Base-by-base conservation (phyloP, 2,329 filamentous ascomycete species). In the Ophiostoma piceae region DNA sequence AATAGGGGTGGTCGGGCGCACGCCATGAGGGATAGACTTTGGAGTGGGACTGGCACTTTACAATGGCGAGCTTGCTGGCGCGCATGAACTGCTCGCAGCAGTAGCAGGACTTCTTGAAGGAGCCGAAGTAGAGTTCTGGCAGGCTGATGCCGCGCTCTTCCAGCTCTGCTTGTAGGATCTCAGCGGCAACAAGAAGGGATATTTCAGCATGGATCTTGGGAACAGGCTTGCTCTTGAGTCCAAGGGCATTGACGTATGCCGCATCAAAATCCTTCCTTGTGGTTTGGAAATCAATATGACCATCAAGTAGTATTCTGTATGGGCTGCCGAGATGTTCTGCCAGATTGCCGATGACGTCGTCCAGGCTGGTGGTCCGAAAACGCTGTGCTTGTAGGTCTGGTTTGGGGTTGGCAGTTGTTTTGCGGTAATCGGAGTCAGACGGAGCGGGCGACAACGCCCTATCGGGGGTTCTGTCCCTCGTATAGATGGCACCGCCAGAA, bases 21-120 rank as follows among this genome's bases (percentile, higher is more conserved):
- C 60, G 60, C 60, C 60, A 64, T n/a, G 60, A 35, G 2, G 60
- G 16, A 8, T 64, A 64, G 12, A 37, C 19, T 5, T 6, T 37
- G 1, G 12, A 7, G 14, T 64, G 60, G 4, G 12, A 19, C 60
- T 35, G 14, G 2, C 29, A 29, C 2, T 14, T 19, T 0, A 37
- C 4, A 7, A 37, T 37, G 60, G 19, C 1, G 29, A 35, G 4
- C 9, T 12, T 26, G 16, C 2, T 35, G 29, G 16, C 60, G 7
- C 14, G 60, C 5, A 37, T 35, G 19, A 64, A 14, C 0, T 7
- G 5, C 14, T 37, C 1, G 60, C 60, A 64, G 60, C 16, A n/a
- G 60, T n/a, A 64, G 32, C 60, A 64, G 14, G 60, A 4, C 29
- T 37, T 64, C 12, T 64, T 64, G 60, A n/a, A 64, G 12, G 60